These are phyloP conservation scores for Earliella scabrosa DNA, from an alignment of 1,284 basidiomycete genomes.

Conservation along the genomic window DNA sequence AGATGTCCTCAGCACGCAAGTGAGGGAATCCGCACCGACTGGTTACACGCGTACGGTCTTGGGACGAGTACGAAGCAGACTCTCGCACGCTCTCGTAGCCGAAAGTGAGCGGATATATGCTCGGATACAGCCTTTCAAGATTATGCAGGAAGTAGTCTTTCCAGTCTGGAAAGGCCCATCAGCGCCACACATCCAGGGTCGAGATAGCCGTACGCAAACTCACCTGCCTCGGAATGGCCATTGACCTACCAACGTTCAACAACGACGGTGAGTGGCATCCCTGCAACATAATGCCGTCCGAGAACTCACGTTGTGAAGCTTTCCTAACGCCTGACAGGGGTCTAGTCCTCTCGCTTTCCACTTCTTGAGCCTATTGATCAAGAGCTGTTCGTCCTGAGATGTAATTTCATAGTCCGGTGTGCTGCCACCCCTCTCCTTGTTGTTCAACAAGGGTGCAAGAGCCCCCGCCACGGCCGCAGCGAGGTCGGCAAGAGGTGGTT, in stretches of 20 bases:
- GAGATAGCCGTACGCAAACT: no score
- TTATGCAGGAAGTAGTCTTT: constrained; percentile 3
- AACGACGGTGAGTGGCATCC: neutral
- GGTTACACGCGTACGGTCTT: no score
- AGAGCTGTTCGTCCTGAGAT: neutral
- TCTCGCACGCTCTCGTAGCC: no score
- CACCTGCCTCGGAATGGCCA: constrained; percentile 5
- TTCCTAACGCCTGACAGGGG: neutral
- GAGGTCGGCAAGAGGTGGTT: no score
- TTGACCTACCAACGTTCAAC: constrained; percentile 2
- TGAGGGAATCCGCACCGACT: no score
- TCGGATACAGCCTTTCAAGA: neutral
- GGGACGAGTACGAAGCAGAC: neutral
- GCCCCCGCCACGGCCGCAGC: neutral
- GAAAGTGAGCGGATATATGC: neutral
- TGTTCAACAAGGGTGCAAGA: no score
- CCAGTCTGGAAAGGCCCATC: no score
- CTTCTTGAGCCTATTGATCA: neutral
- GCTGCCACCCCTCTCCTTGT: no score
- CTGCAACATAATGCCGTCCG: neutral
- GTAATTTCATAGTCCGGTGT: no score
- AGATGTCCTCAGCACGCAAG: no score
- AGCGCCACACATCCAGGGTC: no score
- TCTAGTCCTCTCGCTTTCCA: neutral
- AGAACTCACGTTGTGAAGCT: neutral